Evolutionary conservation across 768 basidiomycete species (phyloP), one percentile per base, ranked within the genome.

Genomic region (Mycena metata): DNA sequence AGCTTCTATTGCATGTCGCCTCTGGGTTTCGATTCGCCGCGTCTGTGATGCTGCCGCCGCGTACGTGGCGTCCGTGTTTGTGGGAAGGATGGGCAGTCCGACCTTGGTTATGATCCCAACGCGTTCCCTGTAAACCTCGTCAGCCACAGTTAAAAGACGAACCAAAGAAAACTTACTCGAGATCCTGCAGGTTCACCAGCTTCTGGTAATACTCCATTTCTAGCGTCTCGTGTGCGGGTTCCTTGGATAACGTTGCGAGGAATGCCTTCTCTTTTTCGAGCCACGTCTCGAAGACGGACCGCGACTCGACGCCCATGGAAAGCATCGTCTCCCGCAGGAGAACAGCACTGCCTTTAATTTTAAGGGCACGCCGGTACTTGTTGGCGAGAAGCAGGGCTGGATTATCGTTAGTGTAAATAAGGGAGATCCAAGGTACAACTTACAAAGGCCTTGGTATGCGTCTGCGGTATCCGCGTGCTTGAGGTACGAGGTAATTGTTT

Each of bases 171-270:
- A 33, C 60, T 11, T 39, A 66, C 65, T 63, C 54, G 16, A 36
- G 46, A 10, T 64, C 61, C 15, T 21, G 26, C 5, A 67, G 58
- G 19, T 56, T 56, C 7, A 69, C 68, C n/a, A 70, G 60, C 30
- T 66, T 68, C 30, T 69, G 42, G 45, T 56, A 62, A 50, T 68
- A 72, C 33, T 72, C 71, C 69, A 68, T 70, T 42, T 64, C 59
- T 52, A 70, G 6, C 1, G 61, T 69, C 52, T 72, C 73, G 19
- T 68, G 68, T 11, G 17, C 24, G 7, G 74, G 74, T 60, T 74
- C 74, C 30, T 47, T 64, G 36, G 64, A 62, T n/a, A 72, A 47
- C 7, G 52, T 36, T 41, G 51, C 35, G 43, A 77, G 60, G 47
- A 71, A 76, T 26, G 47, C 49, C 51, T 59, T 43, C 64, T 76